Percentiles rank a stretch among this genome's conserved stretches.
Evolutionary conservation across 2,329 filamentous ascomycete genomes (phyloP).

Genomic region (Penicillium capsulatum): DNA sequence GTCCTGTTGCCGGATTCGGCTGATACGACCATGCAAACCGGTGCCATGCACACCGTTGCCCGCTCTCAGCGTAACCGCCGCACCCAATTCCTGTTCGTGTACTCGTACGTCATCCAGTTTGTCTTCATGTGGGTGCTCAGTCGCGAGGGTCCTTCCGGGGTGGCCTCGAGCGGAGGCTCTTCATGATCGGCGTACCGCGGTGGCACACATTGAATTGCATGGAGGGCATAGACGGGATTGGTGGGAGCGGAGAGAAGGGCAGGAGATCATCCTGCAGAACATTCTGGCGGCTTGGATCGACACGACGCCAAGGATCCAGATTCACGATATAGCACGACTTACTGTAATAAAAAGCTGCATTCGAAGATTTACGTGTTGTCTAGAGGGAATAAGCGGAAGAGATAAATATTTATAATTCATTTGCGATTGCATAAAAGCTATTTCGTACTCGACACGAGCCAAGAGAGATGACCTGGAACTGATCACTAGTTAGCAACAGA

Average conservation of each 20-base stretch:
- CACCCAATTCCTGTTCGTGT: conserved; percentile 88
- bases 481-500: conserved; percentile 20
- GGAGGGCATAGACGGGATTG: conserved; percentile 13
- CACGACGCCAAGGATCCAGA: conserved; percentile 4
- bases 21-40: conserved; percentile 58
- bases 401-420: too few species aligned
- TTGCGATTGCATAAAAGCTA: too few species aligned
- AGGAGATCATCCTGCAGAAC: conserved; percentile 3
- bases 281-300: conserved; percentile 6
- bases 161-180: conserved; percentile 17
- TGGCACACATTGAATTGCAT: conserved; percentile 1
- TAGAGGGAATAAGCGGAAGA: too few species aligned
- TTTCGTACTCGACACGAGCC: too few species aligned
- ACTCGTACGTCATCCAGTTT: conserved; percentile 91
- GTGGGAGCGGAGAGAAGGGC: conserved; percentile 5
- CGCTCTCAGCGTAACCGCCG: conserved; percentile 80
- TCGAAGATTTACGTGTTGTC: neutral
- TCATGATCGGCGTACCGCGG: conserved; percentile 6
- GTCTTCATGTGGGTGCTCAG: conserved; percentile 86
- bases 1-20: conserved; percentile 84
- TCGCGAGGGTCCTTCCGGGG: conserved; percentile 45
- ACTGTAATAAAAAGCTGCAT: conserved; percentile 24
- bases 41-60: conserved; percentile 65
- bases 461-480: neutral
- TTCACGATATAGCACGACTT: conserved; percentile 28